phyloP scores from a whole-genome alignment of 2,329 filamentous ascomycete species.

The Neurospora crassa region DNA sequence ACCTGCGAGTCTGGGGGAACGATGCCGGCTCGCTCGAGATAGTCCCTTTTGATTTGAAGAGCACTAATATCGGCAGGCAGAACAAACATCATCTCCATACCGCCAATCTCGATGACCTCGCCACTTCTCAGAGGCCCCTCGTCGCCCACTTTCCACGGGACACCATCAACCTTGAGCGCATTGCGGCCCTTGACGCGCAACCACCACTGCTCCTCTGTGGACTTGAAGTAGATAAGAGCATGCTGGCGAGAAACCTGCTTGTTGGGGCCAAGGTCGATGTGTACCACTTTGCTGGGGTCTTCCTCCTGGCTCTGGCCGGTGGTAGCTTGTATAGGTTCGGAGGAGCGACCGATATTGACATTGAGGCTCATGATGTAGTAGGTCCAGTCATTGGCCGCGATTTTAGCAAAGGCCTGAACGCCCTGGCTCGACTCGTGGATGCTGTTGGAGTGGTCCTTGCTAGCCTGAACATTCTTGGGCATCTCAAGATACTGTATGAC shows the following conservation, averaged over 20 bases:
- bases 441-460: slow-evolving; percentile 52
- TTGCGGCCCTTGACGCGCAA: slow-evolving; percentile 86
- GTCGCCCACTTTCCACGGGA: slow-evolving; percentile 55
- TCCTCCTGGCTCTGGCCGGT: slow-evolving; percentile 29
- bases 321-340: slow-evolving; percentile 33
- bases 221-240: slow-evolving; percentile 64
- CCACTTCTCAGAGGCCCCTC: slow-evolving; percentile 67
- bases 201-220: slow-evolving; percentile 65
- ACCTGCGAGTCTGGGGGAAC: slow-evolving; percentile 21
- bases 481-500: slow-evolving; percentile 39
- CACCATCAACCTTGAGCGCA: slow-evolving; percentile 75
- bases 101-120: slow-evolving; percentile 82
- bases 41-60: slow-evolving; percentile 58
- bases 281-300: slow-evolving; percentile 46
- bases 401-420: slow-evolving; percentile 70
- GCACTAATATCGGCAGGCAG: slow-evolving; percentile 64
- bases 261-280: slow-evolving; percentile 81
- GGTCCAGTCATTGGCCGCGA: slow-evolving; percentile 74
- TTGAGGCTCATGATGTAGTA: slow-evolving; percentile 71
- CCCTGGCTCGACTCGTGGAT: slow-evolving; percentile 53
- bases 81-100: slow-evolving; percentile 98
- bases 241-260: slow-evolving; percentile 74
- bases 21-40: slow-evolving; percentile 58
- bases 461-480: slow-evolving; percentile 44
- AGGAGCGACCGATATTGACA: slow-evolving; percentile 66